Conservation (phyloP, 257 asterid species). For the Phtheirospermum japonicum region DNA sequence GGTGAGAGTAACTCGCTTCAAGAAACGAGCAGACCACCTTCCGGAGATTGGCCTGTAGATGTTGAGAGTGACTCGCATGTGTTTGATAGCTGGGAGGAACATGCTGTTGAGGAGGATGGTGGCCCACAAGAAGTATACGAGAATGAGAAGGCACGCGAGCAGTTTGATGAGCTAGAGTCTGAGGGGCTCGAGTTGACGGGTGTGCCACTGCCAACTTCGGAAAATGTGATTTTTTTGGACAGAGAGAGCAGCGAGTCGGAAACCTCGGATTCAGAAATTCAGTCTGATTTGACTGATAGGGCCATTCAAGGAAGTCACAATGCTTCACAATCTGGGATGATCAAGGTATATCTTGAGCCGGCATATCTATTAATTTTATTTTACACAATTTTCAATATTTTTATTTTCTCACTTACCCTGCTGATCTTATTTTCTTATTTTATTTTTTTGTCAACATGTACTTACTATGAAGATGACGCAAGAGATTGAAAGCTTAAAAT, state of each 20-base stretch:
- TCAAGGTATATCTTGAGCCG: neutral
- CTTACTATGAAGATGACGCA: conserved; percentile 39
- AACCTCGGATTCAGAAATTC: conserved; percentile 5
- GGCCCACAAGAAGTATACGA: neutral
- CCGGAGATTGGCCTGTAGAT: conserved; percentile 24
- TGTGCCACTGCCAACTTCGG: neutral
- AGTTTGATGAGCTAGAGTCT: neutral
- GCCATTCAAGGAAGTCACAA: neutral
- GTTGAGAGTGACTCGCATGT: conserved; percentile 15
- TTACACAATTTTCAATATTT: neutral
- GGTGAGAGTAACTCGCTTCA: conserved; percentile 22
- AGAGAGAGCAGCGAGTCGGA: conserved; percentile 6
- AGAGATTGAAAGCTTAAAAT: conserved; percentile 48
- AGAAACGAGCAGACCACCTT: conserved; percentile 17
- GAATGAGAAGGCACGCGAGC: neutral
- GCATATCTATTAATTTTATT: neutral
- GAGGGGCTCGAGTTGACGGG: neutral
- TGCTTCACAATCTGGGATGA: neutral
- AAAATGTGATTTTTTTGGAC: conserved; percentile 5
- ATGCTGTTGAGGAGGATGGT: neutral
- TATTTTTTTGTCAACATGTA: neutral
- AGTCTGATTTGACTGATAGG: neutral
- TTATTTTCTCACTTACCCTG: conserved; percentile 9
- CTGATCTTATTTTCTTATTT: neutral
- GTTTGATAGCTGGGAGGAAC: neutral